A percentile compares a stretch with the other conserved stretches of the same genome.
Evolutionary conservation across 306 rosid species (phyloP).

Genomic region (Leucaena leucocephala): DNA sequence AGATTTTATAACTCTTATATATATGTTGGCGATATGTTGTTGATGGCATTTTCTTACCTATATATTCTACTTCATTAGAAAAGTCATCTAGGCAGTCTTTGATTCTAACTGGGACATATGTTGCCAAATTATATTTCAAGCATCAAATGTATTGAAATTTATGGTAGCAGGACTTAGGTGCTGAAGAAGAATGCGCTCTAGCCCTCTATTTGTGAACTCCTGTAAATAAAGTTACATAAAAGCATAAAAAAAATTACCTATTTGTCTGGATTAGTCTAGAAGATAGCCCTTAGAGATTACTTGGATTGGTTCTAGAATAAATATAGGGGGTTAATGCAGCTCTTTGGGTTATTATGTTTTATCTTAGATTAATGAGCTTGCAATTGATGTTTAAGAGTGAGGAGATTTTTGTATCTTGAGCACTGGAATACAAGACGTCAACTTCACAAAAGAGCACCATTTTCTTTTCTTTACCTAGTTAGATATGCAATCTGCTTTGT

Average conservation of each 20-base stretch:
- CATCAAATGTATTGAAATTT: conserved; percentile 18
- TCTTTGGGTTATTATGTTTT: not conserved
- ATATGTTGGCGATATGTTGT: not conserved
- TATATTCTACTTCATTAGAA: not conserved
- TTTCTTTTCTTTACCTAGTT: not conserved
- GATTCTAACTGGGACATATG: not conserved
- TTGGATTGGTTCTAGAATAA: not conserved
- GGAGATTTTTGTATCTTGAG: not conserved
- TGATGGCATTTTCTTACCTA: not conserved
- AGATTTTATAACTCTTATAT: not conserved
- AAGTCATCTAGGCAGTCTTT: not conserved
- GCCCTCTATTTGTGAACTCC: not conserved
- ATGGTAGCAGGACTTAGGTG: not conserved
- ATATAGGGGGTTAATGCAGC: not conserved
- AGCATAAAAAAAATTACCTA: not conserved
- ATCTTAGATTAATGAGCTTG: conserved; percentile 3
- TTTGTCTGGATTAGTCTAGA: not conserved
- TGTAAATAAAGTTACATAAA: not conserved
- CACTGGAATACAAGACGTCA: not conserved
- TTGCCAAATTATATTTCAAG: not conserved
- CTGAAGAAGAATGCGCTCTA: not conserved
- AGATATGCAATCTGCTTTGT: conserved; percentile 6
- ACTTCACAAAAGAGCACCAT: not conserved
- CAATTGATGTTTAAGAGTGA: not conserved
- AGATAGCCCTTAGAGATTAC: not conserved